Evolutionary conservation across 345 rosid species (phyloP).

Genomic region (Acer campestre): DNA sequence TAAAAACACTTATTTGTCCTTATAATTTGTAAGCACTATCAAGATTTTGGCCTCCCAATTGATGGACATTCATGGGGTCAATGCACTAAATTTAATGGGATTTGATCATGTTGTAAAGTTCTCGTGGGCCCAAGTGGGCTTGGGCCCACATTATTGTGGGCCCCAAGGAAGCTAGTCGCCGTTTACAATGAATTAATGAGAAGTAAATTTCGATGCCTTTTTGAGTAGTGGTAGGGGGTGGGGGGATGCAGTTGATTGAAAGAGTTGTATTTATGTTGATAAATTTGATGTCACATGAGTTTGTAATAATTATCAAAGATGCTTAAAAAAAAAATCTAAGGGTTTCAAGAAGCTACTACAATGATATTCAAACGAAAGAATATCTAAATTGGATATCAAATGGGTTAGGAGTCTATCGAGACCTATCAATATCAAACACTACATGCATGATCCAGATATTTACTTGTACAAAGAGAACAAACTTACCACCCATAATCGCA

Average conservation of each 20-base stretch:
- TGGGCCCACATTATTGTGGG: constrained; percentile 11
- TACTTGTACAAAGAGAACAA: no score
- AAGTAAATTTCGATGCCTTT: neutral
- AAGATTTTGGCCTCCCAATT: constrained; percentile 14
- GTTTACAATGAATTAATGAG: neutral
- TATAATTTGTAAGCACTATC: neutral
- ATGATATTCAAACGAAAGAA: no score
- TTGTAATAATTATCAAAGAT: neutral
- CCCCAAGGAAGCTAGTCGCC: neutral
- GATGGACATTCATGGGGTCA: constrained; percentile 7
- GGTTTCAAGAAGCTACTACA: no score
- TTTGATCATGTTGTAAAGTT: constrained; percentile 12
- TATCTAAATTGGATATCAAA: no score
- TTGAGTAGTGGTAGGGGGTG: neutral
- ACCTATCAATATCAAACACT: no score
- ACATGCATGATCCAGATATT: no score
- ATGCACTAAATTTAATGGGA: neutral
- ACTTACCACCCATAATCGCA: no score
- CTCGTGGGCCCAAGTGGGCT: constrained; percentile 9
- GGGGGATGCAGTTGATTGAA: neutral
- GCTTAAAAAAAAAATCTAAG: neutral
- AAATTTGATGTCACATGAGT: neutral
- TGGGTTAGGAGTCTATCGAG: no score
- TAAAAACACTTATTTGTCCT: neutral
- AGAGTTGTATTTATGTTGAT: constrained; percentile 4